A percentile compares a stretch with the other conserved stretches of the same genome.
These are phyloP conservation scores for Penicillium pulvis DNA, from an alignment of 495 filamentous ascomycete genomes.

Conservation along the genomic window DNA sequence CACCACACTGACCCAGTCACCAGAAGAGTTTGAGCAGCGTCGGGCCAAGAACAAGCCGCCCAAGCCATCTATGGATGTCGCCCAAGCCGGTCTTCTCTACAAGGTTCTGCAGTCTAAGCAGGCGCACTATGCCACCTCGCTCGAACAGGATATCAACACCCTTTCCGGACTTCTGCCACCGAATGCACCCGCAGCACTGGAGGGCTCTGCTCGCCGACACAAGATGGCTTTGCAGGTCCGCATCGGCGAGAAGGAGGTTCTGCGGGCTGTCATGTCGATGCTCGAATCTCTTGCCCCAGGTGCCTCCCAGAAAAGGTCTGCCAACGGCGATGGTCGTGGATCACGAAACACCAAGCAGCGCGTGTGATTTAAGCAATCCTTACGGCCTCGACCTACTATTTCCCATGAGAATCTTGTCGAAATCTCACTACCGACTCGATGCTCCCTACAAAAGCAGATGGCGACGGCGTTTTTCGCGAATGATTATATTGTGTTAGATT, in stretches of 20 bases:
- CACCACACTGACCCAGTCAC: conserved; percentile 44
- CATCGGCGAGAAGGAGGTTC: conserved; percentile 79
- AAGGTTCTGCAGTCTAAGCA: conserved; percentile 34
- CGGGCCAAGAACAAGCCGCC: conserved; percentile 49
- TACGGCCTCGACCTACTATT: conserved; percentile 3
- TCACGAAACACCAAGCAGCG: conserved; percentile 44
- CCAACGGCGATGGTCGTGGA: conserved; percentile 31
- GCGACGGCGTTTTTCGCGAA: conserved; percentile 26
- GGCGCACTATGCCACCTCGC: conserved; percentile 60
- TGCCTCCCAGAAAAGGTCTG: conserved; percentile 30
- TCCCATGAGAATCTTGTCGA: not conserved
- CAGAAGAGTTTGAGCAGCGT: conserved; percentile 41
- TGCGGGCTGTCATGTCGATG: conserved; percentile 46
- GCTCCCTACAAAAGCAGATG: conserved; percentile 4
- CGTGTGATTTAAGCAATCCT: conserved; percentile 21
- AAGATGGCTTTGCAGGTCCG: conserved; percentile 77
- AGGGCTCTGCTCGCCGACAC: conserved; percentile 38
- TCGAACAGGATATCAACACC: conserved; percentile 62
- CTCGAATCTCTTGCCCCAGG: conserved; percentile 28
- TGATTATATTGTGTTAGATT: conserved; percentile 39
- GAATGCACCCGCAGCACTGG: conserved; percentile 22
- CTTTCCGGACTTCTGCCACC: conserved; percentile 37
- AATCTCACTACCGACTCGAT: not conserved
- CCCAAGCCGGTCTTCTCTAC: conserved; percentile 34
- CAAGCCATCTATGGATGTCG: conserved; percentile 37